Evolutionary conservation across 345 rosid genomes (phyloP), one percentile per base, ranked within the genome.

Genomic region (Anacardium occidentale): DNA sequence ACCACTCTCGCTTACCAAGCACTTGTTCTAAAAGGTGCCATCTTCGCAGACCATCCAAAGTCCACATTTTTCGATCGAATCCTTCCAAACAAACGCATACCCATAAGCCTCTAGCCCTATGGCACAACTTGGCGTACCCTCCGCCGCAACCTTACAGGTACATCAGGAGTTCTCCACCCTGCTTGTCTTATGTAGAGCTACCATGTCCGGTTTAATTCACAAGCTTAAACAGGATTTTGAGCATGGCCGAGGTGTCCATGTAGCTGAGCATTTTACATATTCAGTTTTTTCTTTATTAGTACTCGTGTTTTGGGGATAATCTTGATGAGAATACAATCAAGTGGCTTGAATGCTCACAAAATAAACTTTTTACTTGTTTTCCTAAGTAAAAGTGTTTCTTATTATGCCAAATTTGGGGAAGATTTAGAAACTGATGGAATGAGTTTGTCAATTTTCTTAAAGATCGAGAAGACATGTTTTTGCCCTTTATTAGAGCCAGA

Each of bases 51-150:
- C 45, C 68, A 68, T 13, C 77, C 77, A 0, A 51, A 9, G 1
- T 37, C 55, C 48, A 29, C 22, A 58, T 14, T 61, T 4, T 40
- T n/a, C 29, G 45, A 26, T 24, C 42, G 40, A 21, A 25, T 68
- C 29, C 17, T 52, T 61, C 47, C 62, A 0, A 34, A 34, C n/a
- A 51, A 64, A 0, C 37, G 50, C 32, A 62, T 42, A 40, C 65
- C 57, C 18, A 53, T 75, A 13, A 40, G 68, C 9, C 62, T 25
- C 34, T 60, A 61, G 2, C 52, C 67, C 25, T 74, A 67, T n/a
- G 73, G 77, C 7, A 26, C 73, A 25, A 37, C 55, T 11, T 74
- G 77, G 77, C 68, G 73, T 14, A 53, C 65, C 3, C 77, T 75
- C 10, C 73, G 73, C 15, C 62, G 45, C 3, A 75, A 75, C 42